These are phyloP conservation scores for Magnusiomyces paraingens DNA, from an alignment of 1,139 yeast species.

Conservation along the genomic window DNA sequence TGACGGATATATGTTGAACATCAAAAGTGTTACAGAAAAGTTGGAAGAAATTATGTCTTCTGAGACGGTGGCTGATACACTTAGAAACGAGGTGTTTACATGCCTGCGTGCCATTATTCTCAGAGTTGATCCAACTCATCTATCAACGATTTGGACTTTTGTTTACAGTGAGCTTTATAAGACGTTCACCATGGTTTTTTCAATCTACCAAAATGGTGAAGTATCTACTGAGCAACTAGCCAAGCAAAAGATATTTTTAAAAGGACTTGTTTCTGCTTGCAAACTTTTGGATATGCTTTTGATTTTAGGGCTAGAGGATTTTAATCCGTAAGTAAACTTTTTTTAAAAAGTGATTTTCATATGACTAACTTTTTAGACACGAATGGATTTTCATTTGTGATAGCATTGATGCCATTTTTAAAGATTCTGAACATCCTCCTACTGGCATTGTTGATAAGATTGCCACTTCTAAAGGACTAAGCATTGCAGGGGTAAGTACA, in stretches of 20 bases:
- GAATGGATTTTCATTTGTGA: slow-evolving; percentile 85
- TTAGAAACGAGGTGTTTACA: slow-evolving; percentile 45
- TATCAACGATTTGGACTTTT: slow-evolving; percentile 65
- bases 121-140: slow-evolving; percentile 55
- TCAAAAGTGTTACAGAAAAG: slow-evolving; percentile 48
- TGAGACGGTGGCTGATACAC: slow-evolving; percentile 25
- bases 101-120: slow-evolving; percentile 59
- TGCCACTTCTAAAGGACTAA: slow-evolving; percentile 22
- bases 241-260: slow-evolving; percentile 19
- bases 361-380: slow-evolving; percentile 24
- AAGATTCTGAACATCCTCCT: slow-evolving; percentile 30
- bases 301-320: slow-evolving; percentile 66
- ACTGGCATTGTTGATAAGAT: slow-evolving; percentile 39
- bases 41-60: slow-evolving; percentile 33
- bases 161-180: slow-evolving; percentile 55
- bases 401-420: slow-evolving; percentile 55
- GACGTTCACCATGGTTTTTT: slow-evolving; percentile 42
- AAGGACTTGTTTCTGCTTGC: slow-evolving; percentile 45
- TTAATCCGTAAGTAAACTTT: slow-evolving; percentile 43
- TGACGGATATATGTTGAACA: slow-evolving; percentile 46
- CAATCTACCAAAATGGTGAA: slow-evolving; percentile 31
- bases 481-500: slow-evolving; percentile 20
- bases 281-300: slow-evolving; percentile 72
- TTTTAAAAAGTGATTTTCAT: neutral
- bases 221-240: slow-evolving; percentile 36